Percentiles rank a stretch among this genome's conserved stretches.
Conservation (phyloP, 306 rosid genomes). For the Pterocarpus macrocarpus region DNA sequence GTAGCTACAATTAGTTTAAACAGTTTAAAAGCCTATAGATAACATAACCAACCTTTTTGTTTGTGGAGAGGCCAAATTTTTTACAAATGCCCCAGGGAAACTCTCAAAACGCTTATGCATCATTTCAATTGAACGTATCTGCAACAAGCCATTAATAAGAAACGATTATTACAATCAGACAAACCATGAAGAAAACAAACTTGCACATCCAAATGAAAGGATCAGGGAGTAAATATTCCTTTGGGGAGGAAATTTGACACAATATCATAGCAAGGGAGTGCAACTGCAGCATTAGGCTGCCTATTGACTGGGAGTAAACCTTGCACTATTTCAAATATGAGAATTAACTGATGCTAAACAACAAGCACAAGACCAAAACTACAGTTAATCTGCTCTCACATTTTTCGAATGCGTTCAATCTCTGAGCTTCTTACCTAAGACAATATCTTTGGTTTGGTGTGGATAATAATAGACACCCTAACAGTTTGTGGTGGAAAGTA, state of each 20-base stretch:
- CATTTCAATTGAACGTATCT: slow-evolving; percentile 99
- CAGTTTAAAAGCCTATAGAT: neutral
- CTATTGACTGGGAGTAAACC: neutral
- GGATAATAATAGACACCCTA: neutral
- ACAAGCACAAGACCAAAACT: neutral
- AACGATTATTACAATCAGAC: slow-evolving; percentile 31
- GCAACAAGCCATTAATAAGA: slow-evolving; percentile 47
- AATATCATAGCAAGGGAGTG: neutral
- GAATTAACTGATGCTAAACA: neutral
- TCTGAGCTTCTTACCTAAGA: neutral
- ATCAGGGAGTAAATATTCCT: neutral
- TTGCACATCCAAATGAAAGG: neutral
- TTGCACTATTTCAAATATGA: neutral
- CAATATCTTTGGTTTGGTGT: neutral
- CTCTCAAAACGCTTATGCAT: slow-evolving; percentile 98
- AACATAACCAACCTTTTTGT: slow-evolving; percentile 61
- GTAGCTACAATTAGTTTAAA: slow-evolving; percentile 19
- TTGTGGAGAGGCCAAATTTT: slow-evolving; percentile 73
- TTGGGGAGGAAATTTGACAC: neutral
- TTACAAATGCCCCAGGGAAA: slow-evolving; percentile 89
- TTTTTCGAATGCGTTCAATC: neutral
- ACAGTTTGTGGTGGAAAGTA: neutral
- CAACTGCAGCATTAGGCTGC: neutral
- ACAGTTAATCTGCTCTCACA: slow-evolving; percentile 4
- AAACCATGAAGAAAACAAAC: slow-evolving; percentile 15